These are phyloP conservation scores for Aureobasidium mangrovei DNA, from an alignment of 2,329 filamentous ascomycete species.

Conservation along the genomic window DNA sequence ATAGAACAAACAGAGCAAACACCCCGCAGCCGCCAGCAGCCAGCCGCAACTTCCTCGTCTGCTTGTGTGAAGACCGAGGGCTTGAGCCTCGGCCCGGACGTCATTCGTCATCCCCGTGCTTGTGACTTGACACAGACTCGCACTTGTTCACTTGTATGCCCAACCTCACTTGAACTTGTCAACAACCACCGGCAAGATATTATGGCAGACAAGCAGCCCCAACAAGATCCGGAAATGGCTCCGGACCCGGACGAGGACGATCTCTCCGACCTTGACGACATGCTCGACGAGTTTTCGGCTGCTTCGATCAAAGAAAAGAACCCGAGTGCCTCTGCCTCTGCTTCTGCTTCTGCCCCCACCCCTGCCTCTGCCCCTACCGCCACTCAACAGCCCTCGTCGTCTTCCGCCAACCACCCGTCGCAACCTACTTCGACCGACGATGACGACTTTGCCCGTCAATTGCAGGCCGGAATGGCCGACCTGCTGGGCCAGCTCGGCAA, in stretches of 20 bases:
- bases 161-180: not conserved
- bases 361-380: constrained; percentile 27
- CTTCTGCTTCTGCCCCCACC: not conserved
- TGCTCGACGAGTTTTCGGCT: constrained; percentile 82
- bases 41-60: too few relatives aligned
- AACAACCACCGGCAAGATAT: not conserved
- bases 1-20: too few relatives aligned
- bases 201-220: constrained; percentile 23
- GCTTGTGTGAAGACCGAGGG: too few relatives aligned
- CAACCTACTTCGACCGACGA: constrained; percentile 38
- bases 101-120: too few relatives aligned
- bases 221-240: constrained; percentile 24
- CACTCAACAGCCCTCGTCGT: constrained; percentile 17
- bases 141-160: too few relatives aligned
- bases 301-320: constrained; percentile 47
- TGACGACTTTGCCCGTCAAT: constrained; percentile 71
- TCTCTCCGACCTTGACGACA: constrained; percentile 78
- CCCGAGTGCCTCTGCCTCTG: constrained; percentile 24
- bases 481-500: constrained; percentile 62
- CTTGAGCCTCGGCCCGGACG: too few relatives aligned
- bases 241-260: constrained; percentile 91
- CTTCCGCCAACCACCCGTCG: constrained; percentile 21
- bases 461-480: constrained; percentile 85
- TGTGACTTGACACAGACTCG: too few relatives aligned
- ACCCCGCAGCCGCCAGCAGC: too few relatives aligned